Conservation (phyloP, 768 basidiomycete species). For the Fomitopsis serialis region DNA sequence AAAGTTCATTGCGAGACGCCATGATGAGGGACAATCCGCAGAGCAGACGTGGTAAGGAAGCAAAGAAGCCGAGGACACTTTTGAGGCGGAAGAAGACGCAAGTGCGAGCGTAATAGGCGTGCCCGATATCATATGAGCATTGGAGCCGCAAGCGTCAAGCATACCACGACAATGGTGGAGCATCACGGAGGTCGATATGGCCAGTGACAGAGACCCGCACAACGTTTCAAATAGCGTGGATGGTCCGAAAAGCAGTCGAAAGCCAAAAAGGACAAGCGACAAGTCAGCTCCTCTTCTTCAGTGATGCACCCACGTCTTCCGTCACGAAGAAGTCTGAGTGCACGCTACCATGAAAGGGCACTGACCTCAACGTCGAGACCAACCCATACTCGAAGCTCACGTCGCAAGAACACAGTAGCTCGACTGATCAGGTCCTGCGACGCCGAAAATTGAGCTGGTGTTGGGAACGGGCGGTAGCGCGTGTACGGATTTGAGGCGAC, state of each 20-base stretch:
- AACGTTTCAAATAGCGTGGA: neutral
- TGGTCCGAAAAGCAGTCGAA: neutral
- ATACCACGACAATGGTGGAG: neutral
- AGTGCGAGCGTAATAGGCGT: neutral
- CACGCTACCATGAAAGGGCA: neutral
- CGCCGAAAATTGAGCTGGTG: slow-evolving; percentile 74
- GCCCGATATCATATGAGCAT: neutral
- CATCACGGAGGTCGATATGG: neutral
- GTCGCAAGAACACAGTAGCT: slow-evolving; percentile 74
- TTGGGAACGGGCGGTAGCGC: slow-evolving; percentile 86
- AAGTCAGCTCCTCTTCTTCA: neutral
- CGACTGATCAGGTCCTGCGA: slow-evolving; percentile 71
- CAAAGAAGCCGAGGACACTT: neutral
- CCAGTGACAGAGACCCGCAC: neutral
- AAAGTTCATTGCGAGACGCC: no score
- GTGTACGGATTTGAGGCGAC: slow-evolving; percentile 85
- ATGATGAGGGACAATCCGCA: no score
- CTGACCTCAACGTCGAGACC: slow-evolving; percentile 85
- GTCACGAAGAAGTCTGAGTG: neutral
- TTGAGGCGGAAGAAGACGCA: neutral
- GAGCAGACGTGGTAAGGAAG: neutral
- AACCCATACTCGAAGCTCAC: slow-evolving; percentile 85
- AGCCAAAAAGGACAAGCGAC: neutral
- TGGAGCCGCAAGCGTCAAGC: neutral
- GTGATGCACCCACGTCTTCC: neutral